Percentiles rank a stretch among this genome's conserved stretches.
Conservation (phyloP, 2,329 filamentous ascomycete species). For the Conoideocrella luteorostrata region DNA sequence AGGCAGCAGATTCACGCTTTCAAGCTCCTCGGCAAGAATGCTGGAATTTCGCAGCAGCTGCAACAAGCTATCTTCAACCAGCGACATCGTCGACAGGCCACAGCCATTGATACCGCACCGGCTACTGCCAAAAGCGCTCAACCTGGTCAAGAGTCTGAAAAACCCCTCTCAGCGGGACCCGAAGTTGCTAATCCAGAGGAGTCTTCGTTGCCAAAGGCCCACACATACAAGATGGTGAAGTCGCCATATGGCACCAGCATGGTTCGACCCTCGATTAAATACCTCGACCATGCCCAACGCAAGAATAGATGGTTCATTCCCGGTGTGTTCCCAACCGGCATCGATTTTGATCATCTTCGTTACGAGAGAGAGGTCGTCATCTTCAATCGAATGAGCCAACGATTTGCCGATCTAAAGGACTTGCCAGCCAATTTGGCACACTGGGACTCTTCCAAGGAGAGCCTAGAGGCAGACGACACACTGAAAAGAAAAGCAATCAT, state of each 20-base stretch:
- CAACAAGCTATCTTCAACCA: constrained; percentile 79
- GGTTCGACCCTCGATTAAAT: constrained; percentile 59
- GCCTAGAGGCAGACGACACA: constrained; percentile 65
- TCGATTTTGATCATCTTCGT: constrained; percentile 79
- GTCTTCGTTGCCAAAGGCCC: constrained; percentile 30
- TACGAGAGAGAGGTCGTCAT: constrained; percentile 83
- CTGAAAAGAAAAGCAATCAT: constrained; percentile 87
- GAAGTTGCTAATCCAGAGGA: constrained; percentile 28
- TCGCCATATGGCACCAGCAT: constrained; percentile 59
- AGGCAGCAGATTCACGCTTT: constrained; percentile 87
- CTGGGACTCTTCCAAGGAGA: constrained; percentile 72
- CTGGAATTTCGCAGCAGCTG: constrained; percentile 69
- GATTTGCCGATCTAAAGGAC: constrained; percentile 77
- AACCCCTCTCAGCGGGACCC: constrained; percentile 30
- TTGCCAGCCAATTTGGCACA: constrained; percentile 80
- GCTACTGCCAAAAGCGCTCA: constrained; percentile 24
- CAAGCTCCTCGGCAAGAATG: constrained; percentile 81
- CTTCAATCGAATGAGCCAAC: constrained; percentile 82
- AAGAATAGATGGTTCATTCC: constrained; percentile 75
- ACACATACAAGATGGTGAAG: constrained; percentile 66
- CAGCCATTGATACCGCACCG: constrained; percentile 41
- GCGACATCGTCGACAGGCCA: constrained; percentile 56
- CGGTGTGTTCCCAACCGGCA: constrained; percentile 79
- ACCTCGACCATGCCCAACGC: constrained; percentile 70
- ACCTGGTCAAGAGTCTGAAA: constrained; percentile 26